Base-by-base conservation (phyloP, 2,329 filamentous ascomycete species). In the Scolecobasidium constrictum region DNA sequence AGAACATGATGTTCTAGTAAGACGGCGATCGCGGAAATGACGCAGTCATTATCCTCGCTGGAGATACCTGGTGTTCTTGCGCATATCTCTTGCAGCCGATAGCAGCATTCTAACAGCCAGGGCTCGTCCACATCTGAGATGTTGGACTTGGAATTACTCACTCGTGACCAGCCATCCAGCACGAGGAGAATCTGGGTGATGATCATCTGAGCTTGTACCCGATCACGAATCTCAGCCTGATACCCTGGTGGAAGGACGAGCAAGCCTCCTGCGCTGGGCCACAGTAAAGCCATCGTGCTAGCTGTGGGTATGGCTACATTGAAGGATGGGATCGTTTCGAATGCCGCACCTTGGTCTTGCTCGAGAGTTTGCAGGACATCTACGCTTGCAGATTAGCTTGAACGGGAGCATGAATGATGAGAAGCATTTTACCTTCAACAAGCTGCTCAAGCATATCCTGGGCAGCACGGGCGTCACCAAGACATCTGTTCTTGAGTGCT, bases 241-340 rank as follows among this genome's bases (percentile, higher is more conserved):
- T 39, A 39, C 12, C 23, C 35, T 40, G 35, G 34, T 21, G 42
- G 42, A 18, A 44, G 21, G 6, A 44, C 42, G n/a, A 44, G 22
- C 21, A 34, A 31, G n/a, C 23, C n/a, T 4, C 16, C 11, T n/a
- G 42, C 42, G n/a, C 19, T 16, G 6, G 42, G 34, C 42, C 42
- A 44, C 13, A 44, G 35, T 19, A 11, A 15, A 11, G 34, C 28
- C 35, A 44, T 44, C 19, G 17, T 33, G 15, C 26, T 33, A 15
- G 36, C 22, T 18, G 42, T 19, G n/a, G 42, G 42, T 16, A 44
- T 15, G 9, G 16, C 7, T 16, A 39, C 13, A 13, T 18, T 28
- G 4, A 43, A 20, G 17, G 12, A 19, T 16, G n/a, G 15, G n/a
- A 20, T 37, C n/a, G 4, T 9, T 11, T 12, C 16, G 3, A 17